Evolutionary conservation across 768 basidiomycete species (phyloP).

Genomic region (Suillus subluteus): DNA sequence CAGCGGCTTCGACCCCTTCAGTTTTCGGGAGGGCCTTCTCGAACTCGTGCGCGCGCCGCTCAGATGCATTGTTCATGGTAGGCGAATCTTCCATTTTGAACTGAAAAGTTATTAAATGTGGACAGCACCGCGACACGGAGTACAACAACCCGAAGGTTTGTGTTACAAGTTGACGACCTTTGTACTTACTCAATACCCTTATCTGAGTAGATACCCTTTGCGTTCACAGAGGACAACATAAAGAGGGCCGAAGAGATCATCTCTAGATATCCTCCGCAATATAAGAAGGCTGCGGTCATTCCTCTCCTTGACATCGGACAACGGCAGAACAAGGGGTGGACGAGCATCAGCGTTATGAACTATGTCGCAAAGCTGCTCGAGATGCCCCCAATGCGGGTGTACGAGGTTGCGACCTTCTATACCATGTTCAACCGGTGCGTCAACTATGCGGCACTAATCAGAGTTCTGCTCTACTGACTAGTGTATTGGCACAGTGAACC

Average conservation of each 20-base stretch:
- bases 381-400: constrained; percentile 98
- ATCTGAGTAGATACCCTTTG: constrained; percentile 78
- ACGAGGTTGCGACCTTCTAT: constrained; percentile 99
- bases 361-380: constrained; percentile 92
- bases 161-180: constrained; percentile 1
- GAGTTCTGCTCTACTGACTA: constrained; percentile 6
- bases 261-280: constrained; percentile 92
- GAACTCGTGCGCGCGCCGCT: constrained; percentile 51
- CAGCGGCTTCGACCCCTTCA: constrained; percentile 22
- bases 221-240: constrained; percentile 79
- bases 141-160: constrained; percentile 91
- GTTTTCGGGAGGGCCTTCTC: constrained; percentile 34
- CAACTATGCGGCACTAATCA: background rate
- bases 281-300: constrained; percentile 98
- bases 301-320: constrained; percentile 96
- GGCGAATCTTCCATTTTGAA: constrained; percentile 35
- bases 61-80: constrained; percentile 89
- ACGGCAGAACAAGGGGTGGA: constrained; percentile 98
- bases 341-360: constrained; percentile 98
- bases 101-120: constrained; percentile 18
- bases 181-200: background rate
- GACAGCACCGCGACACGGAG: constrained; percentile 90
- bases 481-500: constrained; percentile 65
- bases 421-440: constrained; percentile 98
- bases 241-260: constrained; percentile 90